Evolutionary conservation across 1,284 basidiomycete species (phyloP), one percentile per base, ranked within the genome.

Genomic region (Boletus smithii): DNA sequence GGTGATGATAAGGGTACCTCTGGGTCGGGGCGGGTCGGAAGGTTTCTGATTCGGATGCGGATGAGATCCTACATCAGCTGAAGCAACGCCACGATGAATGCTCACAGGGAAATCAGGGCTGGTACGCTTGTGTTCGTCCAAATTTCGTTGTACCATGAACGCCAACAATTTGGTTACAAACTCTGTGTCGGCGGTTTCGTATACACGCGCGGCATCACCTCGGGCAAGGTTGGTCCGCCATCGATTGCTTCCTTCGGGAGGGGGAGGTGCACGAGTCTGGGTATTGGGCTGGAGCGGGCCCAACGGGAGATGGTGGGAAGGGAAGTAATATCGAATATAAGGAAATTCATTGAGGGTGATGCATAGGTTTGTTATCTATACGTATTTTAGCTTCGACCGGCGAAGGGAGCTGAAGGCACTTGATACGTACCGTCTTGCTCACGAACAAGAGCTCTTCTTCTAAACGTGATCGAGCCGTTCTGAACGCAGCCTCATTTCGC

Each of bases 281-380:
- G 69, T 70, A 53, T 80, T 69, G 5, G 85, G 85, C 53, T 84
- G 82, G 34, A 95, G 77, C 0, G 95, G 84, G 2, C 97, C 95
- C 14, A 99, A 76, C 0, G 94, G 92, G 2, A 77, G 75, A 62
- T 97, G 91, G 58, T 90, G 81, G 9, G 80, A 71, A 4, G 95
- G 93, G 46, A 89, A 73, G 68, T 97, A 97, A 71, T 97, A 99
- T 20, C 97, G 88, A 56, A 99, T 90, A 64, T 85, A 87, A 0
- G 97, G 97, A 61, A 88, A 93, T 67, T 99, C 97, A 63, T 94
- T 90, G 42, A 99, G 72, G 0, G 91, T 85, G 20, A 97, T 87
- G 66, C 95, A 93, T 11, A 95, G 72, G 63, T 97, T 97, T 30
- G 91, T 70, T 53, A 97, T 87, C 91, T 93, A 66, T 26, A 32